A percentile compares a stretch with the other conserved stretches of the same genome.
Evolutionary conservation across 177 flowering plant species (phyloP).

Genomic region (Telopea speciosissima): DNA sequence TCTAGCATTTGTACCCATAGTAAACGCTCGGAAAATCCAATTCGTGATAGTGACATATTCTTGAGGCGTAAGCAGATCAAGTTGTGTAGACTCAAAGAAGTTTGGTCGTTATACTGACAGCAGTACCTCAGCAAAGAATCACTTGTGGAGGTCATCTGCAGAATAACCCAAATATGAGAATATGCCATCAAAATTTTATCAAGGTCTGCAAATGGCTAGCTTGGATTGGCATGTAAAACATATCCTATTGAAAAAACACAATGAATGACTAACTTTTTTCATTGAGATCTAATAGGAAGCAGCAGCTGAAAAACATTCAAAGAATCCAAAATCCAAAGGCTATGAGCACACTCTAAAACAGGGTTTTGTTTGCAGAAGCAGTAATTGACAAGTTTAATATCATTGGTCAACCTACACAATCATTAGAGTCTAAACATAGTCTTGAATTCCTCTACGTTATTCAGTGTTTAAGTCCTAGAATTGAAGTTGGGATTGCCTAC

Average conservation of each 20-base stretch:
- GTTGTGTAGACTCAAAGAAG: conserved; percentile 11
- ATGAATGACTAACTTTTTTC: neutral
- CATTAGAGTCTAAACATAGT: no score
- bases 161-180: conserved; percentile 9
- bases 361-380: no score
- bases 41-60: conserved; percentile 56
- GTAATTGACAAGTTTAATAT: no score
- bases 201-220: neutral
- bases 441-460: no score
- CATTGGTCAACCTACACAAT: no score
- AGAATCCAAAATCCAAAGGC: no score
- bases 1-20: conserved; percentile 90
- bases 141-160: conserved; percentile 51
- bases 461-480: no score
- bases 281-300: neutral
- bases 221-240: neutral
- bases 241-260: neutral
- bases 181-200: neutral
- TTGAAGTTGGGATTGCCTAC: no score
- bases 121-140: conserved; percentile 50
- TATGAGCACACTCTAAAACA: no score
- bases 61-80: conserved; percentile 48
- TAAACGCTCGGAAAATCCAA: conserved; percentile 62
- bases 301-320: neutral
- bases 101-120: conserved; percentile 26